Conservation (phyloP, 208 protist genomes). For the Herpetomonas tarakana region DNA sequence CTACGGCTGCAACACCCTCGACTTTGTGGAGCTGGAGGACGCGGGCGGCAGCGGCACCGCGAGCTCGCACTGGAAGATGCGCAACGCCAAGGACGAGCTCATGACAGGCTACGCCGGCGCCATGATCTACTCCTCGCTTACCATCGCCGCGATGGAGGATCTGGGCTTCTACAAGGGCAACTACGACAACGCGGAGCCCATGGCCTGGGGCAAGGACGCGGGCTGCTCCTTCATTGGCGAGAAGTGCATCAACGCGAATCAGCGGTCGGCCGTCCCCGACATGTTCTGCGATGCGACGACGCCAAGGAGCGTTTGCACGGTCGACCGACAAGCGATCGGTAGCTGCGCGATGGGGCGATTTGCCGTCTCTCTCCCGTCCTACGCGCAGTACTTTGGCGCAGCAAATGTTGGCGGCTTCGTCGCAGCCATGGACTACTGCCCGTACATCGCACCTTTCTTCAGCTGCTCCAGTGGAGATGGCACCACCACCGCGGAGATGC, state of each 20-base stretch:
- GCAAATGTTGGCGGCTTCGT: not conserved
- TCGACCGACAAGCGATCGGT: conserved; percentile 17
- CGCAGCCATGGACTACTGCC: conserved; percentile 35
- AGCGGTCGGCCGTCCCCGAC: conserved; percentile 10
- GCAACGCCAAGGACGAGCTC: conserved; percentile 49
- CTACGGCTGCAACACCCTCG: conserved; percentile 40
- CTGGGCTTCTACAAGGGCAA: conserved; percentile 43
- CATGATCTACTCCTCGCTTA: conserved; percentile 33
- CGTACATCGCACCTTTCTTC: no score
- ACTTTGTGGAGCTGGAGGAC: conserved; percentile 56
- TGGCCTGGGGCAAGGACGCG: conserved; percentile 45
- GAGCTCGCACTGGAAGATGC: conserved; percentile 61
- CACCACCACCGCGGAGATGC: not conserved
- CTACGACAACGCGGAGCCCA: conserved; percentile 32
- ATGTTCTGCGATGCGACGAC: conserved; percentile 21
- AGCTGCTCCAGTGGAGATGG: no score
- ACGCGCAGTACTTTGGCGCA: conserved; percentile 31
- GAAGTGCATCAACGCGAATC: conserved; percentile 12
- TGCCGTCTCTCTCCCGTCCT: conserved; percentile 11
- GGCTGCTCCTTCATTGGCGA: conserved; percentile 35
- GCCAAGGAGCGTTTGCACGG: conserved; percentile 14
- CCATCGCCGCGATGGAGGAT: conserved; percentile 56
- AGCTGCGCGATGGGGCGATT: conserved; percentile 8
- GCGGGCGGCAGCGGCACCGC: conserved; percentile 27
- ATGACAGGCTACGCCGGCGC: conserved; percentile 30